These are phyloP conservation scores for Rhinocladiella mackenziei DNA, from an alignment of 2,329 filamentous ascomycete species.

Conservation along the genomic window DNA sequence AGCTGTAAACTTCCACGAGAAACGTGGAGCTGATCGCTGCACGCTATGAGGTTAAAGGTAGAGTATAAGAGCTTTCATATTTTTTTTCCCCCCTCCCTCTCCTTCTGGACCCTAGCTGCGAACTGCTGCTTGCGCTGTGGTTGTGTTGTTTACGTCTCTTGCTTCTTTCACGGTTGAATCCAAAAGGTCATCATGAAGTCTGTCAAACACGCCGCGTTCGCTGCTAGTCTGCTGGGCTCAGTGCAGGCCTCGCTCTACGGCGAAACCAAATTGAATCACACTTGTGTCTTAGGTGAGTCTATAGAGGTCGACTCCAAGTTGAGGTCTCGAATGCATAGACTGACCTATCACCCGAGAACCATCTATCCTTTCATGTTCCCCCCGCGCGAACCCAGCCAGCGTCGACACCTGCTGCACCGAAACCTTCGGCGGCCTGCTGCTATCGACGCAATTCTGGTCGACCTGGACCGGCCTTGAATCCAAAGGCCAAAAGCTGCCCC, in stretches of 20 bases:
- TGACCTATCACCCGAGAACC: constrained; percentile 10
- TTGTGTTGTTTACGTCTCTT: background rate
- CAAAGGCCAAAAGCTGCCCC: constrained; percentile 56
- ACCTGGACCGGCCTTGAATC: constrained; percentile 59
- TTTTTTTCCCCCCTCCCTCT: no score
- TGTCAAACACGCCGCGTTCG: constrained; percentile 9
- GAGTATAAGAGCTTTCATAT: no score
- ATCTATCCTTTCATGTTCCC: constrained; percentile 48
- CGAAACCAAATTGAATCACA: constrained; percentile 53
- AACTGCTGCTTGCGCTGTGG: no score
- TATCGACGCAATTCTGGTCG: constrained; percentile 63
- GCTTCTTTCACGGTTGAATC: background rate
- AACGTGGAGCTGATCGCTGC: no score
- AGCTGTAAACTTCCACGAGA: background rate
- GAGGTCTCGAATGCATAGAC: background rate
- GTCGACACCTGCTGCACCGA: constrained; percentile 63
- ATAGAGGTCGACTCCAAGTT: no score
- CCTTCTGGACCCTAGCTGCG: no score
- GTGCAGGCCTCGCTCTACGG: constrained; percentile 38
- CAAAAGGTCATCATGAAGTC: constrained; percentile 5
- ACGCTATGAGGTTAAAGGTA: no score
- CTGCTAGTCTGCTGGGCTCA: constrained; percentile 5
- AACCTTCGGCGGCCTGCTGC: constrained; percentile 60
- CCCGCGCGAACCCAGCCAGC: constrained; percentile 40
- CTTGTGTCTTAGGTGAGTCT: constrained; percentile 48